Evolutionary conservation across 2,329 filamentous ascomycete species (phyloP), one percentile per base, ranked within the genome.

Genomic region (Coniella vitis): DNA sequence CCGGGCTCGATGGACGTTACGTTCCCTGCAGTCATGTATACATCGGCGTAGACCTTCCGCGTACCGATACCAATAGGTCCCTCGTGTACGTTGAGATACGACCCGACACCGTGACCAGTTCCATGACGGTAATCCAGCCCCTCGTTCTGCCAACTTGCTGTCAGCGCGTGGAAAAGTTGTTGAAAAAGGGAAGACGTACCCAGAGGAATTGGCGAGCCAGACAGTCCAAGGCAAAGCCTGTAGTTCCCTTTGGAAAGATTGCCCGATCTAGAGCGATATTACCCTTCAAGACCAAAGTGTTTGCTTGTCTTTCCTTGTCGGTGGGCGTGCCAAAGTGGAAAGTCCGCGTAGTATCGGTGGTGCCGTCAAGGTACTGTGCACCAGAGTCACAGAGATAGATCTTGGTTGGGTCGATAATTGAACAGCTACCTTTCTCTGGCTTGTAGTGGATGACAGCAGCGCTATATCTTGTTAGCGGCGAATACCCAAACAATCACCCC

Each of bases 381-480:
- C 93, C 93, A 19, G 93, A 97, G 66, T 98, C 93, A 64, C 93
- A 98, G 3, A 98, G 80, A 61, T 98, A 98, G 51, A 98, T 81
- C 13, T 84, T 83, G 7, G 82, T 81, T 0, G 89, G 88, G 57
- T 98, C 89, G 58, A 98, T 89, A 22, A 79, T 71, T 8, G 90
- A 79, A 67, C 91, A 97, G 54, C 76, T 84, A 17, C 86, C 89
- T 48, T 78, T 81, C 62, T 95, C 87, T 0, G 93, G 90, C 57
- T 86, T 87, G 72, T 98, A 98, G 65, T 98, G 93, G 50, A 98
- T 98, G 12, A 98, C 79, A 4, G 93, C 93, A 50, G 90, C 93
- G 64, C 93, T 95, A 34, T n/a, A 37, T n/a, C 17, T 4, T 22
- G 46, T 51, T 21, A 51, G 45, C 29, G 16, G 22, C 12, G 7